phyloP scores from a whole-genome alignment of 192 early-diverging fungal genomes.

The Umbelopsis vinacea region DNA sequence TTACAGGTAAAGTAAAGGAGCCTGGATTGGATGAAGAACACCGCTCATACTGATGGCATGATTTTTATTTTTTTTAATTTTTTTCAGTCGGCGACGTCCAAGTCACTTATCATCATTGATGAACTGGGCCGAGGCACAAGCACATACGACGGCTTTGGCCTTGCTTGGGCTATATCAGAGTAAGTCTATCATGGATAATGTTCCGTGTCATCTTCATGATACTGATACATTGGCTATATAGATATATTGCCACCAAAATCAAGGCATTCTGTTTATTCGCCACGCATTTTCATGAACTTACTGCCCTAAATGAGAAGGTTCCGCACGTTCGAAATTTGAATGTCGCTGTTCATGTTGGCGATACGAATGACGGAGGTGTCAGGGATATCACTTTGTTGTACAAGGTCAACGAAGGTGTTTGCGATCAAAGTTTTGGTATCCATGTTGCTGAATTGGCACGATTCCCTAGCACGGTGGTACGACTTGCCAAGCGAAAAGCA shows the following conservation, averaged over 20 bases:
- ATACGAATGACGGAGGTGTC: conserved; percentile 32
- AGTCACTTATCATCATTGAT: conserved; percentile 94
- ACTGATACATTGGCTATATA: conserved; percentile 33
- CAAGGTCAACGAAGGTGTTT: conserved; percentile 85
- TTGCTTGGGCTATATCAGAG: conserved; percentile 98
- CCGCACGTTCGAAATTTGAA: conserved; percentile 85
- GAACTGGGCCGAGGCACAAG: conserved; percentile 97
- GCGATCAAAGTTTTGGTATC: conserved; percentile 98
- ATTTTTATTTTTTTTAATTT: no score
- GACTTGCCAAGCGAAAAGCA: conserved; percentile 85
- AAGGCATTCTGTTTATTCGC: conserved; percentile 86
- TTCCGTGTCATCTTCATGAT: neutral
- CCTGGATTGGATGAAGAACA: no score
- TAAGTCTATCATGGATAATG: conserved; percentile 43
- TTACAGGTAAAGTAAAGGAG: conserved; percentile 56
- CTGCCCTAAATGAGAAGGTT: conserved; percentile 72
- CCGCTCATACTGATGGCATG: neutral
- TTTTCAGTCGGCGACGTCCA: conserved; percentile 68
- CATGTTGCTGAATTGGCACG: conserved; percentile 95
- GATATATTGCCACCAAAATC: conserved; percentile 71
- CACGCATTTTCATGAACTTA: conserved; percentile 98
- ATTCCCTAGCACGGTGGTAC: conserved; percentile 84
- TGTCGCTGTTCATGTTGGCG: conserved; percentile 73
- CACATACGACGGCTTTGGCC: conserved; percentile 96
- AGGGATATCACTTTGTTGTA: conserved; percentile 88